phyloP scores from a whole-genome alignment of 1,139 yeast genomes.

The Candida smagusa region DNA sequence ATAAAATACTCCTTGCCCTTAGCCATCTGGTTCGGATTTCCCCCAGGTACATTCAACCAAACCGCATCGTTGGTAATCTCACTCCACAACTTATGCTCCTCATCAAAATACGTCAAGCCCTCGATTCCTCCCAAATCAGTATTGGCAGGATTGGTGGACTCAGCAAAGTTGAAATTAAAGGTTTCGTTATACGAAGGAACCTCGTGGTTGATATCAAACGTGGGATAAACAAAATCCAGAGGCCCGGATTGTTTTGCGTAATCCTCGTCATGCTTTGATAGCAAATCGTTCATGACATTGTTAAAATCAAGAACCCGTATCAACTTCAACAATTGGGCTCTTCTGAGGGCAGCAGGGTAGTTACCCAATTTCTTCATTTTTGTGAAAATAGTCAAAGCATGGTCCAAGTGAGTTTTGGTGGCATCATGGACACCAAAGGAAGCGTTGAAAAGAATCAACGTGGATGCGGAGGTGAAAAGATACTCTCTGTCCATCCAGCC shows the following conservation, averaged over 20 bases:
- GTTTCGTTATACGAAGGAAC: conserved; percentile 9
- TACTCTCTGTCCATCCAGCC: conserved; percentile 92
- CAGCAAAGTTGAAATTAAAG: conserved; percentile 18
- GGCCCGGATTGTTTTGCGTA: neutral
- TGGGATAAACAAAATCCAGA: neutral
- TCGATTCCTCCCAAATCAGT: conserved; percentile 43
- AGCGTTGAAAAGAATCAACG: conserved; percentile 70
- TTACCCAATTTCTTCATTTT: conserved; percentile 75
- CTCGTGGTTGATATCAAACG: neutral
- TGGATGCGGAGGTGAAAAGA: conserved; percentile 75
- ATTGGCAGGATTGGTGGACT: conserved; percentile 12
- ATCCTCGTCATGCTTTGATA: conserved; percentile 57
- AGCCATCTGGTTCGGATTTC: conserved; percentile 21
- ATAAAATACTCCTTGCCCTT: conserved; percentile 9
- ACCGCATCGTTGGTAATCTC: conserved; percentile 72
- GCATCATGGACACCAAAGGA: conserved; percentile 83
- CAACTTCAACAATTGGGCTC: conserved; percentile 67
- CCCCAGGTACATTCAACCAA: conserved; percentile 48
- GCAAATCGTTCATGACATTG: conserved; percentile 57
- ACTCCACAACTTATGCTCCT: conserved; percentile 68
- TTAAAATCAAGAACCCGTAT: conserved; percentile 66
- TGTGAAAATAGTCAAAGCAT: conserved; percentile 66
- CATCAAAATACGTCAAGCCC: conserved; percentile 42
- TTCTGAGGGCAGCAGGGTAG: conserved; percentile 71
- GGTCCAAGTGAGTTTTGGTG: conserved; percentile 68